Evolutionary conservation across 805 yeast species (phyloP).

Genomic region (Wickerhamiella parazyma): DNA sequence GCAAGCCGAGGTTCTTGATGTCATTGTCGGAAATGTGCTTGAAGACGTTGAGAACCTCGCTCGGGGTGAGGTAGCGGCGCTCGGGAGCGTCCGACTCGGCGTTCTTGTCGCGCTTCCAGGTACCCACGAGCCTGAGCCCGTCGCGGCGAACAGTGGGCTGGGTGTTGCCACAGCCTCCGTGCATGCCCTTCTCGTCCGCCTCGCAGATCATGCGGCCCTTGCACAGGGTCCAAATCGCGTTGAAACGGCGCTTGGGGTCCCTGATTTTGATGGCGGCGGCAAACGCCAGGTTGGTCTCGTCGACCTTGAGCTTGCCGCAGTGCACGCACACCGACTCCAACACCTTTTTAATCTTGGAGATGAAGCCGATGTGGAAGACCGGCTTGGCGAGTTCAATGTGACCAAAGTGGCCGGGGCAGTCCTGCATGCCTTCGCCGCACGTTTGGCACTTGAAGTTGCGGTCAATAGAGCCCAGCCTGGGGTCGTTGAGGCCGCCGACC

Average conservation of each 20-base stretch:
- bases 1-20: constrained; percentile 69
- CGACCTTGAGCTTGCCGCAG: constrained; percentile 87
- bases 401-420: constrained; percentile 99
- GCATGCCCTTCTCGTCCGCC: constrained; percentile 42
- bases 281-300: constrained; percentile 68
- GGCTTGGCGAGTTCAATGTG: constrained; percentile 98
- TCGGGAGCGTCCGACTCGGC: constrained; percentile 88
- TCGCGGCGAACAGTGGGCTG: constrained; percentile 95
- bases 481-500: constrained; percentile 94
- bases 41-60: constrained; percentile 82
- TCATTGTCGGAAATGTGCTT: constrained; percentile 83
- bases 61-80: constrained; percentile 72
- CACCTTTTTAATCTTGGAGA: constrained; percentile 84
- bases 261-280: constrained; percentile 78
- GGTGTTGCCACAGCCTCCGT: constrained; percentile 97
- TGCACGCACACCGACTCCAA: constrained; percentile 98
- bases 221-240: constrained; percentile 90
- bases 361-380: constrained; percentile 88
- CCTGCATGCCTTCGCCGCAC: constrained; percentile 98
- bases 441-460: constrained; percentile 97
- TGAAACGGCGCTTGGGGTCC: constrained; percentile 91
- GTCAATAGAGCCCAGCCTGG: constrained; percentile 92
- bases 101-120: constrained; percentile 85
- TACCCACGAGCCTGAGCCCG: constrained; percentile 91
- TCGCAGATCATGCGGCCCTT: constrained; percentile 93